Conservation (phyloP, 2,329 filamentous ascomycete genomes). For the Penicillium palitans region DNA sequence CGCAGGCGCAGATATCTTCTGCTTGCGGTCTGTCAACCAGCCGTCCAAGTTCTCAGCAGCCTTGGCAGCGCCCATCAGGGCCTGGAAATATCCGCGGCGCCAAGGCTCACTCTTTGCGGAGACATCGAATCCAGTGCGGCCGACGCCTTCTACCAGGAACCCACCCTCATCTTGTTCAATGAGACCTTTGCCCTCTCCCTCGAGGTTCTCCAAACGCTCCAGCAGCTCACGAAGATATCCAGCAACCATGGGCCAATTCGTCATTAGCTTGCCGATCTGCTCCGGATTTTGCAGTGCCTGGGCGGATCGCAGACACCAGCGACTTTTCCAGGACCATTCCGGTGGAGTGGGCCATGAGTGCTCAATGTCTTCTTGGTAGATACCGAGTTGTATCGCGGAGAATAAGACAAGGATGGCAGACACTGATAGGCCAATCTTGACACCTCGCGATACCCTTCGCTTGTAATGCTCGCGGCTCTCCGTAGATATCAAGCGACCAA, state of each 20-base stretch:
- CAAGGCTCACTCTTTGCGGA: constrained; percentile 76
- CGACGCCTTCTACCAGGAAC: constrained; percentile 56
- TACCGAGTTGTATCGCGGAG: constrained; percentile 62
- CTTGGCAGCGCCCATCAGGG: constrained; percentile 73
- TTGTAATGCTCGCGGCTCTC: constrained; percentile 59
- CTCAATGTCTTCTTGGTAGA: constrained; percentile 75
- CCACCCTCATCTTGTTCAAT: constrained; percentile 55
- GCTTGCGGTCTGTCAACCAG: constrained; percentile 69
- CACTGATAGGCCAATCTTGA: constrained; percentile 69
- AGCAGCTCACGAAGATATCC: constrained; percentile 62
- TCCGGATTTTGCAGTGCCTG: constrained; percentile 60
- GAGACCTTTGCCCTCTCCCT: constrained; percentile 67
- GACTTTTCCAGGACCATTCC: constrained; percentile 74
- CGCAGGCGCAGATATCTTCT: constrained; percentile 66
- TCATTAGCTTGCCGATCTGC: constrained; percentile 52
- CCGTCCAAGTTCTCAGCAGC: constrained; percentile 80
- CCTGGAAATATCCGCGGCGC: constrained; percentile 81
- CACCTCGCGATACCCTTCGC: constrained; percentile 59
- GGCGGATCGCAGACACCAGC: constrained; percentile 67
- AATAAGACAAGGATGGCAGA: constrained; percentile 65
- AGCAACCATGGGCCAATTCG: constrained; percentile 70
- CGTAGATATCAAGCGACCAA: constrained; percentile 75
- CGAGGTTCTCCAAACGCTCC: constrained; percentile 66
- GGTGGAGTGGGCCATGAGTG: constrained; percentile 74
- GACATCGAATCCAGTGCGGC: constrained; percentile 65